Conservation (phyloP, 2,329 filamentous ascomycete genomes). For the Pleomassaria siparia region DNA sequence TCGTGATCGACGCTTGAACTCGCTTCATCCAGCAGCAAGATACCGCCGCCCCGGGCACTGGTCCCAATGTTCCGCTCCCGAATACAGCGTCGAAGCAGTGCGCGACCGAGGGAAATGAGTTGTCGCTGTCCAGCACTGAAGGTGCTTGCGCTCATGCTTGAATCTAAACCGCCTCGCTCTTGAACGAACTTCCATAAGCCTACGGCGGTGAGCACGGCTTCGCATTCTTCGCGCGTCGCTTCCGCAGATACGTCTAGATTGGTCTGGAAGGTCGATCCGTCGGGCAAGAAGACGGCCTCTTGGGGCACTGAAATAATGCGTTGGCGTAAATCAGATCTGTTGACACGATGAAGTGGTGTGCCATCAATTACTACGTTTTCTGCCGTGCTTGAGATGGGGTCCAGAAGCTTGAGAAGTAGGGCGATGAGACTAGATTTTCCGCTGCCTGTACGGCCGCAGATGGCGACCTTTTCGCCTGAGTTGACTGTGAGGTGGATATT, state of each 20-base stretch:
- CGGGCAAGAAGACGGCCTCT: constrained; percentile 51
- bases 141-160: constrained; percentile 6
- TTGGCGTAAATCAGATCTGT: constrained; percentile 12
- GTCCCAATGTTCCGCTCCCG: constrained; percentile 4
- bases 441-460: constrained; percentile 57
- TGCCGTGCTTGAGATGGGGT: constrained; percentile 5
- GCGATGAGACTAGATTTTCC: constrained; percentile 13
- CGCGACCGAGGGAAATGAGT: constrained; percentile 61
- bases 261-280: constrained; percentile 40
- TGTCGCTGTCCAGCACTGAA: constrained; percentile 57
- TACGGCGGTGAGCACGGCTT: constrained; percentile 45
- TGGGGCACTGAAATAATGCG: constrained; percentile 50
- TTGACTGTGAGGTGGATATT: constrained; percentile 45
- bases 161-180: constrained; percentile 11
- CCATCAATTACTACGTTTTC: constrained; percentile 11
- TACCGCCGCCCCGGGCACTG: constrained; percentile 8
- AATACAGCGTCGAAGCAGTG: constrained; percentile 46
- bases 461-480: constrained; percentile 48
- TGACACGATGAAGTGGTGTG: constrained; percentile 7
- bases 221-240: constrained; percentile 36
- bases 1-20: constrained; percentile 53
- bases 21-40: constrained; percentile 23
- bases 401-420: constrained; percentile 14
- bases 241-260: constrained; percentile 48
- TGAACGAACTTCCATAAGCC: constrained; percentile 42